These are phyloP conservation scores for Fonsecaea multimorphosa DNA, from an alignment of 2,329 filamentous ascomycete species.

Conservation along the genomic window DNA sequence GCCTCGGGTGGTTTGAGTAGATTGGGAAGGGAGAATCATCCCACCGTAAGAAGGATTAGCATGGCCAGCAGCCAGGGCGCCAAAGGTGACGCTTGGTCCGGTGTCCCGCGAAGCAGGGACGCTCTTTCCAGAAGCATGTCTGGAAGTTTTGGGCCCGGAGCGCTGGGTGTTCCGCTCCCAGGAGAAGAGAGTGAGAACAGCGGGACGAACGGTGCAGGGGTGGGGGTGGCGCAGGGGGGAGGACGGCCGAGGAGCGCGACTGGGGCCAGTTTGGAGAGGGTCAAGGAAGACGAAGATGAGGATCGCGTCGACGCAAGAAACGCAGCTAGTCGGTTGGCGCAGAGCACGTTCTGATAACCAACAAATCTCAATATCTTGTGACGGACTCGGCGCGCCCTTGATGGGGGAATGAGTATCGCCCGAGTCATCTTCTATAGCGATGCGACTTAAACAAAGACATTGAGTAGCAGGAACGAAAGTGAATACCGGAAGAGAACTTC, in stretches of 20 bases:
- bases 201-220: conserved; percentile 48
- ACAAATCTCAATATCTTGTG: not conserved
- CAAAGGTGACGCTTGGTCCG: conserved; percentile 98
- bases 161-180: conserved; percentile 66
- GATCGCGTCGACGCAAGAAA: conserved; percentile 95
- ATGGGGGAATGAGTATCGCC: not conserved
- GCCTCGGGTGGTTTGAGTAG: conserved; percentile 86
- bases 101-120: conserved; percentile 82
- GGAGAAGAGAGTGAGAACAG: conserved; percentile 71
- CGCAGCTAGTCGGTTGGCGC: conserved; percentile 88
- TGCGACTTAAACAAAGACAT: not conserved
- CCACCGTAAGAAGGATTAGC: conserved; percentile 72
- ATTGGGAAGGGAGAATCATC: conserved; percentile 86
- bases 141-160: conserved; percentile 64
- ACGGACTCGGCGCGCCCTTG: not conserved
- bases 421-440: not conserved
- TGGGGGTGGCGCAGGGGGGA: conserved; percentile 63
- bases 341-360: conserved; percentile 81
- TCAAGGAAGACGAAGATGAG: conserved; percentile 81
- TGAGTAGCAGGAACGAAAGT: not conserved
- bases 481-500: not conserved
- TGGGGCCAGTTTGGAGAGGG: conserved; percentile 61
- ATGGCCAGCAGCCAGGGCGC: conserved; percentile 89
- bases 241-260: conserved; percentile 45
- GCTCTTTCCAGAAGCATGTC: conserved; percentile 78